Base-by-base conservation (phyloP, 805 yeast genomes). In the Saturnispora quitensis region DNA sequence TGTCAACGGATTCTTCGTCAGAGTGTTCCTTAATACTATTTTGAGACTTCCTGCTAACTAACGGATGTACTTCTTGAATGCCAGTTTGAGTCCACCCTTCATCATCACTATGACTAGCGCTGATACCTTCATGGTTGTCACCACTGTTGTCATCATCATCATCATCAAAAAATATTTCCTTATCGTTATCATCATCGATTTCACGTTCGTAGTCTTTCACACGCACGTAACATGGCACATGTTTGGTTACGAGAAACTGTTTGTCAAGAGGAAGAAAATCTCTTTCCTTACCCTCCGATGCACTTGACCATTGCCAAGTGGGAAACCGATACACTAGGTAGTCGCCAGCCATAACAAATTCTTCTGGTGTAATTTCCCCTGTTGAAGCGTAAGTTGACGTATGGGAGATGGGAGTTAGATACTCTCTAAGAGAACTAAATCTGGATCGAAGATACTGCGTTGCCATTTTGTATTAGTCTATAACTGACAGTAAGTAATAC, bases 281-380 rank as follows among this genome's bases (percentile, higher is more conserved):
- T 56, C 82, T 78, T 46, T 64, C 70, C 57, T 74, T 76, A 8
- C 75, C 70, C 13, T 72, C 67, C 15, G 84, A 77, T 1, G 84
- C 81, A 3, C 79, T 71, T 2, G 80, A 71, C 99, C 99, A 93
- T 55, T 82, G 81, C 99, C 99, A 93, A 0, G 98, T 93, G 2
- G 99, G 98, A 65, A 93, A 93, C 73, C 85, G 87, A 67, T 81
- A 83, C 33, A 84, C 90, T 53, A 93, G 71, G 67, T 89, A 93
- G 66, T 93, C 97, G 22, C 99, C 99, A 3, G 99, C 97, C 51
- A 73, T 73, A 9, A 89, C 91, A 69, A 93, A 93, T 66, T 93
- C 99, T 50, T 88, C 96, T 1, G 99, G 99, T 1, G 96, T 87
- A 48, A 93, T 83, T 65, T 91, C 93, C 4, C 99, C 99, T 0